phyloP scores from a whole-genome alignment of 345 rosid species.

The Acer negundo region DNA sequence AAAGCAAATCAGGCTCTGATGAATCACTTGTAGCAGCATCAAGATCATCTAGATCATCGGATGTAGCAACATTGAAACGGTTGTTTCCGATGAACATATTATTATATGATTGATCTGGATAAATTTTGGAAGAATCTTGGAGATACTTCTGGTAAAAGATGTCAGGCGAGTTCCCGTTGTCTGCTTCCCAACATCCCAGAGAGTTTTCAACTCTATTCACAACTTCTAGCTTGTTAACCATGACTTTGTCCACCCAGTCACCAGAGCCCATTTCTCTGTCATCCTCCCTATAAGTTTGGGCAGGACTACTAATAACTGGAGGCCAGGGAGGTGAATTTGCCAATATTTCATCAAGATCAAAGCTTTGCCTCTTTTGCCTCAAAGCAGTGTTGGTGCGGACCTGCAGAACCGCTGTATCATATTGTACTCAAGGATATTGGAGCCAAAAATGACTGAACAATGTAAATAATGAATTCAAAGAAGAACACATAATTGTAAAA shows the following conservation, averaged over 20 bases:
- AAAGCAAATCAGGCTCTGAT: constrained; percentile 84
- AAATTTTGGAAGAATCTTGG: constrained; percentile 65
- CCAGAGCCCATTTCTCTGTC: constrained; percentile 67
- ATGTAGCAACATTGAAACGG: constrained; percentile 34
- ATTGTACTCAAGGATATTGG: neutral
- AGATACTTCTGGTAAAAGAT: constrained; percentile 68
- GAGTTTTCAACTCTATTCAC: constrained; percentile 41
- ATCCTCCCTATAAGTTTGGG: constrained; percentile 62
- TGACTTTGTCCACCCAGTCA: constrained; percentile 96
- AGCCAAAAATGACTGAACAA: neutral
- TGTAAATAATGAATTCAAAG: neutral
- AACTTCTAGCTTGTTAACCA: constrained; percentile 88
- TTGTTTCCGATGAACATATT: constrained; percentile 58
- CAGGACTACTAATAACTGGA: constrained; percentile 70
- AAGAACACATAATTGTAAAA: neutral
- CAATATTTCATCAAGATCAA: constrained; percentile 80
- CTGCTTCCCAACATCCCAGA: constrained; percentile 62
- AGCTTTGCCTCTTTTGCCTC: constrained; percentile 65
- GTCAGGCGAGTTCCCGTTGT: constrained; percentile 47
- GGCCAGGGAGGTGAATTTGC: constrained; percentile 98
- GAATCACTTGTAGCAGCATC: constrained; percentile 94
- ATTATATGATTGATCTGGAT: constrained; percentile 66
- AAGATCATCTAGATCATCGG: constrained; percentile 63
- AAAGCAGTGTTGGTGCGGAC: constrained; percentile 40
- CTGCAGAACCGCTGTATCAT: constrained; percentile 37